phyloP scores from a whole-genome alignment of 2,329 filamentous ascomycete genomes.

The Metarhizium brunneum region DNA sequence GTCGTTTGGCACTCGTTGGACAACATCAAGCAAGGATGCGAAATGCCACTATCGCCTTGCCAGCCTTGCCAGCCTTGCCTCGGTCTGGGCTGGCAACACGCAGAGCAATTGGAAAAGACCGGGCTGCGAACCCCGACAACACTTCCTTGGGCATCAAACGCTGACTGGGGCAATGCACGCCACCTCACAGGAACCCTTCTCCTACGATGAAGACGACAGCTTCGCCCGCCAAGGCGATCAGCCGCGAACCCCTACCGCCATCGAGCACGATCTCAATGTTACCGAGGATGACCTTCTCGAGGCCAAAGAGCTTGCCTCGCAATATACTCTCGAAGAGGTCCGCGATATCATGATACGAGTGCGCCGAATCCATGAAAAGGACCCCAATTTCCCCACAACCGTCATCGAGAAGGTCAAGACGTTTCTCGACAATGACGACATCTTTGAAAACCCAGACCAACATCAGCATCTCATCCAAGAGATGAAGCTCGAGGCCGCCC shows the following conservation, averaged over 20 bases:
- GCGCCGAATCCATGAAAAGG: conserved; percentile 30
- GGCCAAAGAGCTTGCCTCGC: conserved; percentile 33
- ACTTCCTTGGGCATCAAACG: neutral
- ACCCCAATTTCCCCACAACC: conserved; percentile 31
- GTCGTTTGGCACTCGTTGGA: neutral
- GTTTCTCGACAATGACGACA: conserved; percentile 33
- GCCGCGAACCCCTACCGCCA: conserved; percentile 9
- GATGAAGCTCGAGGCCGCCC: conserved; percentile 45
- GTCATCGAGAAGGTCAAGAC: conserved; percentile 31
- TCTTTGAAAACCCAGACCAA: conserved; percentile 35
- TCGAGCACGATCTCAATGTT: conserved; percentile 32
- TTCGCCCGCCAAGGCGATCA: conserved; percentile 21
- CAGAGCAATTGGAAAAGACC: neutral
- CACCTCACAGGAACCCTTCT: conserved; percentile 23
- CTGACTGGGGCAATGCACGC: neutral
- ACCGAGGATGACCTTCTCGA: conserved; percentile 37
- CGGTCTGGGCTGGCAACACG: neutral
- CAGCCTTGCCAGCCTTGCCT: neutral
- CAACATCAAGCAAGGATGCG: neutral
- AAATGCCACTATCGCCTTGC: neutral
- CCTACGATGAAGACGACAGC: conserved; percentile 28
- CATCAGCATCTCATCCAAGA: conserved; percentile 39
- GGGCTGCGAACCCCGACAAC: neutral
- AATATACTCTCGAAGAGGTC: conserved; percentile 32
- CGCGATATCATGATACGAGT: conserved; percentile 32